These are phyloP conservation scores for Trametes elegans DNA, from an alignment of 768 basidiomycete species.

Conservation along the genomic window DNA sequence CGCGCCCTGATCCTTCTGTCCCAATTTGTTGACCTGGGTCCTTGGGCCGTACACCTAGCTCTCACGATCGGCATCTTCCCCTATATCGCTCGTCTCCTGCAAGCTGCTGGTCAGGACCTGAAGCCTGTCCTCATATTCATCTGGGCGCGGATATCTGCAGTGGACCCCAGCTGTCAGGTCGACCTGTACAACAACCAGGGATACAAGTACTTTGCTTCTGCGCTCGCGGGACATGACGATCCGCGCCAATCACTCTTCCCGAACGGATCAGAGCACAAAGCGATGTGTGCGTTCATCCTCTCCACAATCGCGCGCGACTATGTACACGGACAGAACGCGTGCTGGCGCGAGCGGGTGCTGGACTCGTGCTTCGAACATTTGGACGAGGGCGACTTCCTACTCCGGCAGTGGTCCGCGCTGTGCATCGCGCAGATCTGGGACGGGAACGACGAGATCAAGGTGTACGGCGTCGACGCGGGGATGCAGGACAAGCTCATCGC, in stretches of 20 bases:
- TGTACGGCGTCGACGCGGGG: constrained; percentile 72
- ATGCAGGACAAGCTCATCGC: constrained; percentile 81
- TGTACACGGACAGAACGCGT: constrained; percentile 82
- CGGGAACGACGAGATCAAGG: constrained; percentile 85
- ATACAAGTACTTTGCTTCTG: constrained; percentile 82
- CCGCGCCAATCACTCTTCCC: constrained; percentile 58
- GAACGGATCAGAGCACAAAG: constrained; percentile 92
- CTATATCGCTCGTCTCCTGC: constrained; percentile 94
- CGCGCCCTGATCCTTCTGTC: constrained; percentile 94
- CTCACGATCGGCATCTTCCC: constrained; percentile 98
- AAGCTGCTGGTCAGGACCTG: constrained; percentile 93
- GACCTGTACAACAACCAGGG: constrained; percentile 84
- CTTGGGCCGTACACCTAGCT: constrained; percentile 97
- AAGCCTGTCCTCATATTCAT: constrained; percentile 98
- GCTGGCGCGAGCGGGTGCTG: constrained; percentile 78
- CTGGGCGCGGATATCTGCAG: constrained; percentile 96
- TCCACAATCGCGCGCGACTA: constrained; percentile 88
- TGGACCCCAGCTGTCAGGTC: constrained; percentile 89
- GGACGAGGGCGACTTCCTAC: constrained; percentile 86
- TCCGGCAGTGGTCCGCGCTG: constrained; percentile 91
- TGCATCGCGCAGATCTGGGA: constrained; percentile 98
- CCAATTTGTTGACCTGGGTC: constrained; percentile 96
- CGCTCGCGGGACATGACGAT: constrained; percentile 69
- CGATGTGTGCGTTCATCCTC: constrained; percentile 98
- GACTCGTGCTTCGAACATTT: constrained; percentile 83